Percentiles rank a stretch among this genome's conserved stretches.
Evolutionary conservation across 768 basidiomycete genomes (phyloP).

Genomic region (Pholiota conissans): DNA sequence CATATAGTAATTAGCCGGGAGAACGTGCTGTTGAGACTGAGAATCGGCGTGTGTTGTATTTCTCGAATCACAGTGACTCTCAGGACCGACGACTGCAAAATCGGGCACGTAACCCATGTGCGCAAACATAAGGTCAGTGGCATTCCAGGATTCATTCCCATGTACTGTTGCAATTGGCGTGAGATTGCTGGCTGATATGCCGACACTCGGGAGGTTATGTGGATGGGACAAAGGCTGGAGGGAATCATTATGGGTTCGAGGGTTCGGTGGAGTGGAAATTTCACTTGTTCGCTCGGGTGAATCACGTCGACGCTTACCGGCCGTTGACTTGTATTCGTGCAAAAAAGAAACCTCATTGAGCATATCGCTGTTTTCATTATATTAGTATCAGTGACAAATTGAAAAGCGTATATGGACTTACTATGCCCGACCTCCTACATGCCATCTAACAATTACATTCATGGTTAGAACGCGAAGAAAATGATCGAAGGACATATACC

Average conservation of each 20-base stretch:
- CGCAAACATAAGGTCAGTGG: conserved; percentile 14
- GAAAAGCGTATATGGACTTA: conserved; percentile 15
- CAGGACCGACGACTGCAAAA: not conserved
- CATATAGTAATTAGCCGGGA: not conserved
- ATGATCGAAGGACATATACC: conserved; percentile 21
- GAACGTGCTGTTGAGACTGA: not conserved
- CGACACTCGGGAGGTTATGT: not conserved
- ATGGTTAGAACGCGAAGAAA: not conserved
- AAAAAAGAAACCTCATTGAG: conserved; percentile 57
- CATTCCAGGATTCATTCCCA: conserved; percentile 18
- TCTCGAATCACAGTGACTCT: not conserved
- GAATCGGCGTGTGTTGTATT: not conserved
- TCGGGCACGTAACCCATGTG: conserved; percentile 19
- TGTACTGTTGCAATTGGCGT: not conserved
- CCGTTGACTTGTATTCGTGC: conserved; percentile 45
- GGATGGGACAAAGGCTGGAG: not conserved
- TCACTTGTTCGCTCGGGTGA: conserved; percentile 5
- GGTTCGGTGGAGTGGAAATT: not conserved
- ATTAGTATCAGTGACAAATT: not conserved
- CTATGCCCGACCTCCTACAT: conserved; percentile 38
- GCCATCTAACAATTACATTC: conserved; percentile 28
- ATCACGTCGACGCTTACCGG: conserved; percentile 50
- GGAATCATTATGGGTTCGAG: not conserved
- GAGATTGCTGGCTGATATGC: not conserved
- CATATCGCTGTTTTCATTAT: conserved; percentile 41